Evolutionary conservation across 2,329 filamentous ascomycete genomes (phyloP).

Genomic region (Geosmithia flava): DNA sequence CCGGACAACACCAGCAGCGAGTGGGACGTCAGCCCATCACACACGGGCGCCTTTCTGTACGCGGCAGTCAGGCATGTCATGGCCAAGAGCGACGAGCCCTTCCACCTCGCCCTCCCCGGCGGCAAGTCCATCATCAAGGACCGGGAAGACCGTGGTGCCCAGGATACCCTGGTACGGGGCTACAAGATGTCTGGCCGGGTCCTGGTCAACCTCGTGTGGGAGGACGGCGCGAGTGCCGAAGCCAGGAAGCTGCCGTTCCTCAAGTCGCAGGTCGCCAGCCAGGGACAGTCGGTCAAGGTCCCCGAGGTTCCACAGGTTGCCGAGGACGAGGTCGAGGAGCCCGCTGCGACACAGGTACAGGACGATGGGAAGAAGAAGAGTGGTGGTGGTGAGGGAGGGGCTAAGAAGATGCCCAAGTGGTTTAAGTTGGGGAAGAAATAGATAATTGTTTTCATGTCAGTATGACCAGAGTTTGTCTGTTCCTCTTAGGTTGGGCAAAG

Average conservation of each 20-base stretch:
- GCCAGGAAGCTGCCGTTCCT: constrained; percentile 47
- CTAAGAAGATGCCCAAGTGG: constrained; percentile 54
- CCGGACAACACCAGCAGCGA: constrained; percentile 75
- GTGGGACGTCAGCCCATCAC: constrained; percentile 53
- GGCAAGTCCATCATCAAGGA: constrained; percentile 36
- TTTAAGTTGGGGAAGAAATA: constrained; percentile 64
- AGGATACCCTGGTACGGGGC: constrained; percentile 54
- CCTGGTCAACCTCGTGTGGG: constrained; percentile 67
- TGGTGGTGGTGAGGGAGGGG: constrained; percentile 18
- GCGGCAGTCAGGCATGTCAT: constrained; percentile 63
- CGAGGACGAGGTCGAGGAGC: constrained; percentile 20
- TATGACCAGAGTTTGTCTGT: neutral
- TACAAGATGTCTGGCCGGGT: constrained; percentile 60
- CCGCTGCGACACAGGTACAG: constrained; percentile 3
- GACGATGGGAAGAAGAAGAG: constrained; percentile 20
- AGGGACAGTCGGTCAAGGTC: constrained; percentile 56
- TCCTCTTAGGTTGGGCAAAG: neutral
- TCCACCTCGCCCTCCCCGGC: constrained; percentile 57
- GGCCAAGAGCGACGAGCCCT: constrained; percentile 48
- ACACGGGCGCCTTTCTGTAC: constrained; percentile 64
- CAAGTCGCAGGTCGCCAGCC: constrained; percentile 40
- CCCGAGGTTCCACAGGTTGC: constrained; percentile 36
- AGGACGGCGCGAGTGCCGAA: constrained; percentile 43
- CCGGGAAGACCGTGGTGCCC: constrained; percentile 21
- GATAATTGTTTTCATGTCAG: neutral